Evolutionary conservation across 2,329 filamentous ascomycete species (phyloP), one percentile per base, ranked within the genome.

Genomic region (Neofusicoccum ribis): DNA sequence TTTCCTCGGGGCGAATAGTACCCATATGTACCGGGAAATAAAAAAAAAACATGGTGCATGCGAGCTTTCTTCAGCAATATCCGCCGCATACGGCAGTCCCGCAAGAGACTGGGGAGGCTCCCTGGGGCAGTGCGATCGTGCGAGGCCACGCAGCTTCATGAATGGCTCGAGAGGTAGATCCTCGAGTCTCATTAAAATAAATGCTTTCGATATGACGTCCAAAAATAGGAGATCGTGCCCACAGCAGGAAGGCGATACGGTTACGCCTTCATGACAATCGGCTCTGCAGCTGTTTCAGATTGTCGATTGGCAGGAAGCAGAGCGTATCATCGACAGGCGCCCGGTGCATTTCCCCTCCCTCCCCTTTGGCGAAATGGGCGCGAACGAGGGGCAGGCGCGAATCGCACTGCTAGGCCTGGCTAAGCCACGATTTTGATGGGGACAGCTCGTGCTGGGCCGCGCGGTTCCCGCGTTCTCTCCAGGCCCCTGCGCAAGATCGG

Each of bases 41-140:
- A 65, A 64, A 65, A 64, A 63, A 63, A 65, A 65, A 51, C 63
- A 65, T 65, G 63, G 63, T 65, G 54, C 63, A 61, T 41, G 56
- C 63, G 50, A 65, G 63, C 44, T 61, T 65, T 46, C 54, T 52
- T 51, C 63, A 65, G 63, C 37, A 11, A 52, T 20, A 23, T 39
- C 44, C 43, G 51, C 51, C 62, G 41, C 31, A 36, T 39, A 50
- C 15, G 46, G 60, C 61, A 52, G 61, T 34, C n/a, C 50, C 41
- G 34, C 27, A 44, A n/a, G 36, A 31, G 20, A 15, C 27, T 23
- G 61, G 50, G 23, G 49, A 47, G 61, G 31, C 31, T 49, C 15
- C 20, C 11, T 23, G 41, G 56, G 43, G 56, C 31, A 60, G 43
- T 51, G 59, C 36, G 46, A 37, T 41, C 34, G 59, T 41, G 59